Evolutionary conservation across 495 filamentous ascomycete genomes (phyloP), one percentile per base, ranked within the genome.

Genomic region (Jackrogersella minutella): DNA sequence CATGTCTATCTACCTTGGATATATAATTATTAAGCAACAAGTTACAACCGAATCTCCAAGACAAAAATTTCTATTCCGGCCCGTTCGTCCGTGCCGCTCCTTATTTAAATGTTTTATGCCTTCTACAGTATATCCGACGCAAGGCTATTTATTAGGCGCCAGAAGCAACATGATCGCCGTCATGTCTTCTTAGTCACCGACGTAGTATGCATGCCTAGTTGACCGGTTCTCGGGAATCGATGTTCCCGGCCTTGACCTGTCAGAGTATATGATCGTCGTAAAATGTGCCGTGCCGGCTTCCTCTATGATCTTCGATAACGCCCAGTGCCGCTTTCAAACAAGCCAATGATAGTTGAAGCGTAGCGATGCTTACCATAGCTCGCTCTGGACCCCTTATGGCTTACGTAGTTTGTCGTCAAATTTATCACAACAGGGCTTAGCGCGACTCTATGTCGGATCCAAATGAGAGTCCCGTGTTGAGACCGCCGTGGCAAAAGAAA

Each of bases 341-440:
- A 43, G 31, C 68, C 68, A 73, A 68, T 73, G 16, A 56, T 11
- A 54, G 8, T 5, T 31, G 52, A 28, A 47, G 17, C 44, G 34
- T 71, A 57, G 67, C 67, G 59, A 70, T 51, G 17, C 41, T 63
- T 47, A 62, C 59, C 56, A 41, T 40, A 28, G 26, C 43, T 33
- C 11, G 53, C 34, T 34, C 37, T 24, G 6, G 34, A n/a, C 50
- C 17, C 19, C 22, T 47, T 47, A 41, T 37, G 37, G 46, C 61
- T 56, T 40, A 53, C 43, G 53, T 63, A 55, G 56, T 50, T 40
- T 66, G 58, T 82, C 79, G 79, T 78, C 70, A 79, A 82, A 78
- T 69, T 70, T 81, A 61, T 73, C 79, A 68, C 51, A 74, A 73
- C 74, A 77, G 66, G 78, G 78, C 78, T 79, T 82, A 81, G 80